Percentiles rank a stretch among this genome's conserved stretches.
Evolutionary conservation across 163 green algal genomes (phyloP).

Genomic region (Scenedesmus sp.): DNA sequence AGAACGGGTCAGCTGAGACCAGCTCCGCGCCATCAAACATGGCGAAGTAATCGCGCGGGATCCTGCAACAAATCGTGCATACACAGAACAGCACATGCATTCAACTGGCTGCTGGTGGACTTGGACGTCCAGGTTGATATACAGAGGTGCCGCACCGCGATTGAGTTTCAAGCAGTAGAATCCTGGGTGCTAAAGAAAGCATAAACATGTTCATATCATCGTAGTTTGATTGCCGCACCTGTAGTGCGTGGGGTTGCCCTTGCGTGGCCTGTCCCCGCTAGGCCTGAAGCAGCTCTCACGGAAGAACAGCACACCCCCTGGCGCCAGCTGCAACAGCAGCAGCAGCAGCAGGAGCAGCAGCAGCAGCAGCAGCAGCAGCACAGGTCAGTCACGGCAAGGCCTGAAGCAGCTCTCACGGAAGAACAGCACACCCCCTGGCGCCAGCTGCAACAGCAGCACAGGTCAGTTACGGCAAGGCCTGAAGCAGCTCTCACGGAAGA

Average conservation of each 20-base stretch:
- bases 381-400: not conserved
- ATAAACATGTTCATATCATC: no score
- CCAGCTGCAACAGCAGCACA: not conserved
- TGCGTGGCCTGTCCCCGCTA: slow-evolving; percentile 81
- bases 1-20: slow-evolving; percentile 26
- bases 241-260: slow-evolving; percentile 93
- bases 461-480: no score
- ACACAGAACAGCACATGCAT: no score
- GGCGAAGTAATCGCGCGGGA: slow-evolving; percentile 82
- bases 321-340: slow-evolving; percentile 63
- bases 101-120: no score
- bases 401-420: slow-evolving; percentile 94
- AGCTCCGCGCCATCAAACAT: slow-evolving; percentile 74
- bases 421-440: slow-evolving; percentile 76
- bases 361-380: not conserved
- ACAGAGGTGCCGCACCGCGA: no score
- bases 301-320: slow-evolving; percentile 88
- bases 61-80: slow-evolving; percentile 54
- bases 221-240: slow-evolving; percentile 51
- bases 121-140: no score
- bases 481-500: no score
- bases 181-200: no score
- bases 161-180: no score
- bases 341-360: not conserved
- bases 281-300: slow-evolving; percentile 93